Conservation (phyloP, 2,329 filamentous ascomycete species). For the Pseudogymnoascus sp. region DNA sequence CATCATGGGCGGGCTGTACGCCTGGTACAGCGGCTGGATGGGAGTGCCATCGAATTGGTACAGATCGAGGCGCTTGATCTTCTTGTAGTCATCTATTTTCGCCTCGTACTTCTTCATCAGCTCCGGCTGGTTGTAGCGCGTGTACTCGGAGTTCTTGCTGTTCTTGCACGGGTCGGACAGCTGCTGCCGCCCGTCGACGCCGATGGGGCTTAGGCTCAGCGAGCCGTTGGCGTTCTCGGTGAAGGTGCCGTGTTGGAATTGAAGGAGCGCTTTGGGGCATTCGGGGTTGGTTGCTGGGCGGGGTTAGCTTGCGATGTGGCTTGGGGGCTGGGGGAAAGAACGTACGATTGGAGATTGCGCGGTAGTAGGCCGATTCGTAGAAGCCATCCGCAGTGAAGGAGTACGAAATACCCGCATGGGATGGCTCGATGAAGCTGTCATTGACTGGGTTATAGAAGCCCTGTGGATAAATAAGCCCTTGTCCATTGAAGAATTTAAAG, state of each 20-base stretch:
- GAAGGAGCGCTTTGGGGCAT: conserved; percentile 59
- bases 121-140: conserved; percentile 60
- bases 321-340: neutral
- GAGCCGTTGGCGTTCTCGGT: conserved; percentile 49
- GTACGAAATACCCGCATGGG: conserved; percentile 62
- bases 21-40: conserved; percentile 61
- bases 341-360: conserved; percentile 62
- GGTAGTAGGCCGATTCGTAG: conserved; percentile 64
- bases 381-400: conserved; percentile 62
- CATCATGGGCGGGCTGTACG: conserved; percentile 58
- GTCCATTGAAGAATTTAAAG: conserved; percentile 25
- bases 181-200: conserved; percentile 60
- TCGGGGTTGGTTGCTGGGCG: conserved; percentile 47
- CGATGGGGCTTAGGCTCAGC: conserved; percentile 52
- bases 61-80: conserved; percentile 56
- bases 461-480: conserved; percentile 32
- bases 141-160: conserved; percentile 46
- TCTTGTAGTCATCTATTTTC: conserved; percentile 52
- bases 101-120: conserved; percentile 43
- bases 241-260: conserved; percentile 66
- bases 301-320: conserved; percentile 13
- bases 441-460: conserved; percentile 62
- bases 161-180: conserved; percentile 57
- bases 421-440: conserved; percentile 60
- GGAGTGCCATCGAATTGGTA: conserved; percentile 57